Conservation (phyloP, 495 filamentous ascomycete species). For the Talaromyces stipitatus region DNA sequence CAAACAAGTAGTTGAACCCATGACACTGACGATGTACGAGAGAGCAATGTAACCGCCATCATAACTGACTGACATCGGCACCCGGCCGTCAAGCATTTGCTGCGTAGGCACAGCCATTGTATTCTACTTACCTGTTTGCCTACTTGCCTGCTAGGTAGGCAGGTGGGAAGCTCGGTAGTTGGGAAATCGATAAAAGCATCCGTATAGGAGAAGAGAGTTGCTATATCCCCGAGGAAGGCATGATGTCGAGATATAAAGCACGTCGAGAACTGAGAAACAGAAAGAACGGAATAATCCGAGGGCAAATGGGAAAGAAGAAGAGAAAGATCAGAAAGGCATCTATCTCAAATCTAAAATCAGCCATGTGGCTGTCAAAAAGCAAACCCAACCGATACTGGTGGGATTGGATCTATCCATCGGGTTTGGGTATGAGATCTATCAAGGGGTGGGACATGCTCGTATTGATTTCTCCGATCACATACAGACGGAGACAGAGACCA, state of each 20-base stretch:
- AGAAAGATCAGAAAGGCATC: background rate
- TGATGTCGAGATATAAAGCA: background rate
- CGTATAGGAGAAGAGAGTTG: background rate
- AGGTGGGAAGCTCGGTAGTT: background rate
- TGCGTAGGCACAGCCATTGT: background rate
- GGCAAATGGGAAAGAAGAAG: background rate
- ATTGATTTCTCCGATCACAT: background rate
- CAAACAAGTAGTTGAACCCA: constrained; percentile 70
- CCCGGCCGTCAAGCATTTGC: constrained; percentile 2
- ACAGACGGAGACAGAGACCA: background rate
- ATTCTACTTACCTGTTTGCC: background rate
- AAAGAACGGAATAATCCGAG: background rate
- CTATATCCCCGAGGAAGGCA: background rate
- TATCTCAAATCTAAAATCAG: background rate
- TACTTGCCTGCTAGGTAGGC: background rate
- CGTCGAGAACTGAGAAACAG: background rate
- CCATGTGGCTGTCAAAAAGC: background rate
- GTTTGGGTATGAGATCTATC: background rate
- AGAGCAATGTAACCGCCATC: constrained; percentile 57
- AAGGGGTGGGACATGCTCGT: background rate
- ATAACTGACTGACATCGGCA: constrained; percentile 33
- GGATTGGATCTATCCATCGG: background rate
- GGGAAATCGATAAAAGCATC: background rate
- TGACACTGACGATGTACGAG: constrained; percentile 69
- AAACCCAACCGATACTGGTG: background rate